phyloP scores from a whole-genome alignment of 208 protist species.

The Wallacemonas sp. region DNA sequence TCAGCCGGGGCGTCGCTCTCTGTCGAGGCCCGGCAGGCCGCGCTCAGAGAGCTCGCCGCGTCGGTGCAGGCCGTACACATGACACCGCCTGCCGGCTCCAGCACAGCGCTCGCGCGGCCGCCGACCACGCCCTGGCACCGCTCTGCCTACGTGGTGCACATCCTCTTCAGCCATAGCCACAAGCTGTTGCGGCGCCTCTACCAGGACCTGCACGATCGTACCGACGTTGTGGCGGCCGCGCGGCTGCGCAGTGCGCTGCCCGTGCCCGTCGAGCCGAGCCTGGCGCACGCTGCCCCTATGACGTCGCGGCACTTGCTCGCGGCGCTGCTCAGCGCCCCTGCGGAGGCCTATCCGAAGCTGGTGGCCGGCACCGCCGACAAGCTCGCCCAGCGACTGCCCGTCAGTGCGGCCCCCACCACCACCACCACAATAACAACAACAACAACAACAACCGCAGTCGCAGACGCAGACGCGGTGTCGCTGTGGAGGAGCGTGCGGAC shows the following conservation, averaged over 20 bases:
- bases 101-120: not conserved
- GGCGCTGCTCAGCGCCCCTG: not conserved
- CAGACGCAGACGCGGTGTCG: not conserved
- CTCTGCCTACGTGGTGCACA: constrained; percentile 2
- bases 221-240: not conserved
- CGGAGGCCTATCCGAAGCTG: not conserved
- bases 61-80: constrained; percentile 26
- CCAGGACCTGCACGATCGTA: constrained; percentile 1
- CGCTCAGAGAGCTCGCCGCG: constrained; percentile 9
- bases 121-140: constrained; percentile 10
- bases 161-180: constrained; percentile 6
- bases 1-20: not conserved
- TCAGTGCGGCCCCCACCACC: not conserved
- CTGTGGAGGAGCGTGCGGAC: not conserved
- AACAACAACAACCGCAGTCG: no score
- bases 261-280: not conserved
- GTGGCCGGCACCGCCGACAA: not conserved
- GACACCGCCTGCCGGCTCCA: constrained; percentile 18
- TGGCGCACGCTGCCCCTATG: not conserved
- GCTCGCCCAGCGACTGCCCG: not conserved
- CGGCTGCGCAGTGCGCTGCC: not conserved
- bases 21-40: not conserved
- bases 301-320: not conserved
- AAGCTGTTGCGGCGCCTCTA: not conserved
- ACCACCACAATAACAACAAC: no score